phyloP scores from a whole-genome alignment of 352 stramenopile species.

The Achlya hypogyna region DNA sequence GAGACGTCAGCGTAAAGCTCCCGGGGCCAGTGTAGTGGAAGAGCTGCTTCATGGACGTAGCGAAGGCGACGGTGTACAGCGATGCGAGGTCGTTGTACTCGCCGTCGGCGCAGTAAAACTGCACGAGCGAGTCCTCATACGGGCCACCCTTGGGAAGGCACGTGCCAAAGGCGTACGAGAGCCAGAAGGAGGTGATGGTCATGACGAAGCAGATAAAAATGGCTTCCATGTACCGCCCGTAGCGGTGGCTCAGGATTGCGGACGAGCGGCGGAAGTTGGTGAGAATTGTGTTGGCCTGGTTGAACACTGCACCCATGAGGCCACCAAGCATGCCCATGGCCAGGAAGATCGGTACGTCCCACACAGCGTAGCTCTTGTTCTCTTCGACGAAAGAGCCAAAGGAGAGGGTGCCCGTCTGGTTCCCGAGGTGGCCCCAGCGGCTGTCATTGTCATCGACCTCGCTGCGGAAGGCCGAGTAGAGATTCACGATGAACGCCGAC shows the following conservation, averaged over 20 bases:
- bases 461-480: conserved; percentile 78
- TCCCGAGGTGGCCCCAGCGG: conserved; percentile 41
- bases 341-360: conserved; percentile 95
- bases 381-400: conserved; percentile 83
- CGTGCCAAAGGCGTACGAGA: conserved; percentile 66
- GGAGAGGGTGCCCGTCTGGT: conserved; percentile 72
- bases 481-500: conserved; percentile 75
- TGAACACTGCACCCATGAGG: conserved; percentile 95
- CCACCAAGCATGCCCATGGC: conserved; percentile 95
- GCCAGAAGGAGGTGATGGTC: conserved; percentile 60
- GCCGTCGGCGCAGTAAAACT: conserved; percentile 91
- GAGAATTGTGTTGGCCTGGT: conserved; percentile 89
- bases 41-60: conserved; percentile 93
- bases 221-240: conserved; percentile 54
- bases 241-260: conserved; percentile 48
- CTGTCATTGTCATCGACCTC: conserved; percentile 29
- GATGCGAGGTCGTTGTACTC: conserved; percentile 97
- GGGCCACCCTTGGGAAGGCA: conserved; percentile 41
- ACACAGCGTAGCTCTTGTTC: conserved; percentile 88
- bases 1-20: conserved; percentile 89
- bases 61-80: conserved; percentile 93
- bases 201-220: conserved; percentile 57
- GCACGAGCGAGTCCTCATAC: conserved; percentile 79
- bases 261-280: conserved; percentile 62
- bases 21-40: conserved; percentile 90